Evolutionary conservation across 177 flowering plant genomes (phyloP).

Genomic region (Tripterygium wilfordii): DNA sequence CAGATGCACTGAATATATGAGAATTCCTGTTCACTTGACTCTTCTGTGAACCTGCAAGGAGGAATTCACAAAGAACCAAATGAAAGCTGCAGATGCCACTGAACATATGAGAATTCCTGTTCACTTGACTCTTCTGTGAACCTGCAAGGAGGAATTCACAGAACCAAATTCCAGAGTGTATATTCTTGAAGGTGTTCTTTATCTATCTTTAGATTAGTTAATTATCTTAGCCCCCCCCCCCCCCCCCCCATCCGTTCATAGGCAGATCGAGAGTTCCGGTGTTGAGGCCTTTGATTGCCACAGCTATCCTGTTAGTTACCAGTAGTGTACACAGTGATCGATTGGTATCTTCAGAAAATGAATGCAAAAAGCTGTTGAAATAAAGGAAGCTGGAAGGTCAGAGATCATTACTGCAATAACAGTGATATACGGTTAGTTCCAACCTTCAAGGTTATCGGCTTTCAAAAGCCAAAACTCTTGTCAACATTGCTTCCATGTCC

Average conservation of each 20-base stretch:
- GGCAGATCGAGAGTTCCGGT: constrained; percentile 78
- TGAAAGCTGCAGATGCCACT: too few relatives aligned
- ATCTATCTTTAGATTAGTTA: too few relatives aligned
- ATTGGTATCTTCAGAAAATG: too few relatives aligned
- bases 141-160: constrained; percentile 31
- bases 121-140: too few relatives aligned
- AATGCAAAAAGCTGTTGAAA: too few relatives aligned
- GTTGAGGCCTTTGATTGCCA: constrained; percentile 58
- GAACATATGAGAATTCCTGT: too few relatives aligned
- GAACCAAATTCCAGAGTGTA: not conserved
- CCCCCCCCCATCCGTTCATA: constrained; percentile 56
- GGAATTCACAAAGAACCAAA: too few relatives aligned
- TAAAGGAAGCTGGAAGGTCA: too few relatives aligned
- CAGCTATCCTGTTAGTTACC: constrained; percentile 68
- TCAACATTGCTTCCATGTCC: constrained; percentile 66
- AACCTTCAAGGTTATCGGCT: constrained; percentile 30
- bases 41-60: constrained; percentile 47
- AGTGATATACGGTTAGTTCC: constrained; percentile 62
- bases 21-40: too few relatives aligned
- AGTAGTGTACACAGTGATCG: too few relatives aligned
- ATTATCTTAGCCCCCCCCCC: constrained; percentile 69
- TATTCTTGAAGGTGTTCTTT: too few relatives aligned
- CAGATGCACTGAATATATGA: too few relatives aligned
- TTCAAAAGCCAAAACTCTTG: constrained; percentile 48
- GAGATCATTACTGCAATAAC: constrained; percentile 51